phyloP scores from a whole-genome alignment of 805 yeast species.

The Alloascoidea africana region DNA sequence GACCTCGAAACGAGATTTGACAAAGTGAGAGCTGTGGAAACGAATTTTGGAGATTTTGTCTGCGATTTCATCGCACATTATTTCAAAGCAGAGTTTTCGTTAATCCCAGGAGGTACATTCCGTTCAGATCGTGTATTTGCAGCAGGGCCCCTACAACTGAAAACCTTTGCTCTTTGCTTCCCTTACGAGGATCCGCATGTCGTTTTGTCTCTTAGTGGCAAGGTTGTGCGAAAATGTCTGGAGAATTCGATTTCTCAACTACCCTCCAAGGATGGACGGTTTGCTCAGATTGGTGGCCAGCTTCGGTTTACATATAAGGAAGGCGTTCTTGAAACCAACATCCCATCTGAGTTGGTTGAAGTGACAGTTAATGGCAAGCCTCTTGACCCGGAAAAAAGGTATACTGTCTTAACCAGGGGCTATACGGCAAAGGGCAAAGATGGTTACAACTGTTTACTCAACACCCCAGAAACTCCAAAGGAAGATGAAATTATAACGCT shows the following conservation, averaged over 20 bases:
- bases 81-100: conserved; percentile 10
- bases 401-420: conserved; percentile 9
- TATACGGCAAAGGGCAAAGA: conserved; percentile 11
- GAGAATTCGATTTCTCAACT: conserved; percentile 11
- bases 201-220: conserved; percentile 9
- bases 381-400: conserved; percentile 6
- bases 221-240: conserved; percentile 7
- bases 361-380: conserved; percentile 7
- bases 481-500: not conserved
- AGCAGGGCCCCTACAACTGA: conserved; percentile 7
- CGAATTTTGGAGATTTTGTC: conserved; percentile 9
- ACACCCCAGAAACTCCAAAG: conserved; percentile 4
- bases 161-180: conserved; percentile 9
- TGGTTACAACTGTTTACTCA: conserved; percentile 8
- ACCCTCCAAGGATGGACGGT: conserved; percentile 11
- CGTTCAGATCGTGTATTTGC: conserved; percentile 9
- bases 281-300: conserved; percentile 10
- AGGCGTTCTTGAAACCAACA: conserved; percentile 7
- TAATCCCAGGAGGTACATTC: conserved; percentile 11
- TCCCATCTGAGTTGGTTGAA: conserved; percentile 3
- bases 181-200: conserved; percentile 13
- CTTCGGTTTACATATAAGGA: conserved; percentile 7
- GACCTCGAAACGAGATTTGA: conserved; percentile 9
- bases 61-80: conserved; percentile 9
- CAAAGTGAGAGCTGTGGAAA: conserved; percentile 10